A percentile compares a stretch with the other conserved stretches of the same genome.
Conservation (phyloP, 305 asterid species). For the Fraxinus paxiana region DNA sequence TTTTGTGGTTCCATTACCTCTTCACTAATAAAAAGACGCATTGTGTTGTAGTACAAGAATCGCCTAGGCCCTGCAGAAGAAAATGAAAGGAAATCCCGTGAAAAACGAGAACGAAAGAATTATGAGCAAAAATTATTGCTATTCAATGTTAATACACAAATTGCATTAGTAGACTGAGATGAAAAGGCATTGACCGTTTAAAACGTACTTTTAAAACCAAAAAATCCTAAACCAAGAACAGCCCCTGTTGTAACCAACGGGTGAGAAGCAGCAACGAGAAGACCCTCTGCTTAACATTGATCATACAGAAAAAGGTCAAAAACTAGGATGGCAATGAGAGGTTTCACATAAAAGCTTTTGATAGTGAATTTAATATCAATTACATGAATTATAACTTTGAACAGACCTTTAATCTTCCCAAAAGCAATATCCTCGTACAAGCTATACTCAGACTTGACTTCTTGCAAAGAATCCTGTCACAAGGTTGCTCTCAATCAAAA, state of each 20-base stretch:
- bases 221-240: conserved; percentile 57
- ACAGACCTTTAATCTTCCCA: conserved; percentile 71
- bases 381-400: conserved; percentile 9
- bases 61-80: conserved; percentile 66
- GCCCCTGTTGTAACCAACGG: conserved; percentile 65
- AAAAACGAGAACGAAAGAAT: conserved; percentile 18
- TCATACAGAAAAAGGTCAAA: conserved; percentile 12
- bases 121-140: conserved; percentile 1
- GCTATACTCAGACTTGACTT: conserved; percentile 59
- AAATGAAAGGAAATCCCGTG: conserved; percentile 25
- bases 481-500: conserved; percentile 26
- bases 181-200: neutral
- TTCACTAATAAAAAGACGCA: conserved; percentile 62
- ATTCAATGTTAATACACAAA: conserved; percentile 1
- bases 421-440: conserved; percentile 66
- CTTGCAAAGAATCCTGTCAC: conserved; percentile 73
- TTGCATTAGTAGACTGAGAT: neutral
- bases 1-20: conserved; percentile 45
- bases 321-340: conserved; percentile 3
- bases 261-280: conserved; percentile 56
- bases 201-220: conserved; percentile 72
- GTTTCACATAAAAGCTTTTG: neutral
- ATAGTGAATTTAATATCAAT: neutral
- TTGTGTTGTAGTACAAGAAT: conserved; percentile 60
- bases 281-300: conserved; percentile 57